These are phyloP conservation scores for Euphorbia peplus DNA, from an alignment of 345 rosid species.

Conservation along the genomic window DNA sequence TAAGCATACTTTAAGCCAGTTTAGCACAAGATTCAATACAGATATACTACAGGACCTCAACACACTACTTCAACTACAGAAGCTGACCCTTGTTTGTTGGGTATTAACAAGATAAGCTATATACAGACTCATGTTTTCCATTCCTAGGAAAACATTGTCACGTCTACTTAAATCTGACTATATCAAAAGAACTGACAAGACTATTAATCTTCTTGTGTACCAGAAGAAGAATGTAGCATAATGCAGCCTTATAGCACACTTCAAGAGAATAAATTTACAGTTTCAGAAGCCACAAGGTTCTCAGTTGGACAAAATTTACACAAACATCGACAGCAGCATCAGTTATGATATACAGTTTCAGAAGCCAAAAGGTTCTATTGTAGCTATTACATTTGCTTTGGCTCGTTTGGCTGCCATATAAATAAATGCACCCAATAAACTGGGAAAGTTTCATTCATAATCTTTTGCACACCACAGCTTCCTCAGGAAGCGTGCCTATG, in stretches of 20 bases:
- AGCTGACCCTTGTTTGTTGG: no score
- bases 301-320: conserved; percentile 1
- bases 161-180: no score
- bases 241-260: not conserved
- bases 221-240: not conserved
- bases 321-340: not conserved
- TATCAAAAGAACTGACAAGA: not conserved
- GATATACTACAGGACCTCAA: no score
- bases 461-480: not conserved
- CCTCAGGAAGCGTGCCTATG: conserved; percentile 21
- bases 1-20: no score
- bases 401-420: not conserved
- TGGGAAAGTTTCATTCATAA: conserved; percentile 2
- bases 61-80: no score
- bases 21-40: no score
- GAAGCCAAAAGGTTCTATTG: no score
- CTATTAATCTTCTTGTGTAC: not conserved
- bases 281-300: not conserved
- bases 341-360: not conserved
- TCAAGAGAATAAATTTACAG: conserved; percentile 8
- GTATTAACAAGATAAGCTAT: no score
- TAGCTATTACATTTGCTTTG: no score
- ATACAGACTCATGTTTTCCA: no score
- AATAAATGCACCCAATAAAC: conserved; percentile 5
- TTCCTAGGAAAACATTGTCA: no score